Evolutionary conservation across 768 basidiomycete genomes (phyloP), one percentile per base, ranked within the genome.

Genomic region (Psilocybe azurescens): DNA sequence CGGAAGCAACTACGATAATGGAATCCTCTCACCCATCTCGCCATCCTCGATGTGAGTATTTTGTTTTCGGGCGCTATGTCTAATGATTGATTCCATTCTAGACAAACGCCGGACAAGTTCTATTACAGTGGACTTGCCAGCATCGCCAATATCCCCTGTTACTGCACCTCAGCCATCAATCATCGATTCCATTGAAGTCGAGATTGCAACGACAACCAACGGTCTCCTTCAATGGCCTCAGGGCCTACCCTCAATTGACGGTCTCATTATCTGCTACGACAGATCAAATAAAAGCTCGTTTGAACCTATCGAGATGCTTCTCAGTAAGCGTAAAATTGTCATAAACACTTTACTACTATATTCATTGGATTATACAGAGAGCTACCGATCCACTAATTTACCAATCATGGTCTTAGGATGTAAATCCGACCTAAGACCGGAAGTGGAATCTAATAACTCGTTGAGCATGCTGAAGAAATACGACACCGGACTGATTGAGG

Each of bases 241-340:
- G 30, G 78, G 77, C 4, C 76, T 87, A 24, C 88, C 89, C 18
- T 72, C 74, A 16, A 79, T 94, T 54, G 89, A 95, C 64, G 97
- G 90, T 0, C 86, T 90, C 13, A 83, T 97, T 56, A 80, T 97
- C 28, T 97, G 95, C 70, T 97, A 95, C 73, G 92, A 95, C 75
- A 84, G 89, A 9, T 84, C 86, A 0, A 79, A 86, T 60, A 71
- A 72, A 59, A 73, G 77, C 1, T 94, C 94, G 20, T 89, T 93
- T 68, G 73, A 73, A 14, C 88, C 86, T 14, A 82, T 96, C 16
- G 82, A 86, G 71, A 81, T 81, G 32, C 81, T 93, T 52, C 79
- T 96, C 33, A 81, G 95, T 95, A 70, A 74, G 92, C 84, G 30
- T 57, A 6, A 14, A 30, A 39, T 52, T 44, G 11, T 20, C 13